A percentile compares a stretch with the other conserved stretches of the same genome.
Conservation (phyloP, 352 stramenopile genomes). For the Pythium aquatile region DNA sequence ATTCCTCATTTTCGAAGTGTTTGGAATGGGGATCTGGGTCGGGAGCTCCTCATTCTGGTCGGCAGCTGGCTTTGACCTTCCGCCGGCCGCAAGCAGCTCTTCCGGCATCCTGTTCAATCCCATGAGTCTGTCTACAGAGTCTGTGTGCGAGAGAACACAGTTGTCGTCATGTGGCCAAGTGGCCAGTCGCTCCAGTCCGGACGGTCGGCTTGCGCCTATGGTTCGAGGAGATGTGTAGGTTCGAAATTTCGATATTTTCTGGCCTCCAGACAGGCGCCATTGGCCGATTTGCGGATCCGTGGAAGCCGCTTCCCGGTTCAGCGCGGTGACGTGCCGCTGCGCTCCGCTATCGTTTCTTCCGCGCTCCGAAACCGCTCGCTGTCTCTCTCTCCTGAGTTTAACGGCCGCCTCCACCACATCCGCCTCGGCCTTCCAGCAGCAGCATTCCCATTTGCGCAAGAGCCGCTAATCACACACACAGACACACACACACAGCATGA, state of each 20-base stretch:
- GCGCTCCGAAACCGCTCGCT: background rate
- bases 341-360: background rate
- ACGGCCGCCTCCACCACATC: background rate
- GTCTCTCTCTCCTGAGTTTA: constrained; percentile 3
- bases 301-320: background rate
- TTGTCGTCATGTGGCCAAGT: background rate
- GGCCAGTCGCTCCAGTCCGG: background rate
- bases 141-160: background rate
- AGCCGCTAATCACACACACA: background rate
- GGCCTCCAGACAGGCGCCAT: background rate
- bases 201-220: background rate
- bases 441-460: background rate
- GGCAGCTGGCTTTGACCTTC: background rate
- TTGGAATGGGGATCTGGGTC: background rate
- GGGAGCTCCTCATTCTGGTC: background rate
- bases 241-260: constrained; percentile 9
- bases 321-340: background rate
- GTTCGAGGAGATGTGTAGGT: background rate
- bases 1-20: background rate
- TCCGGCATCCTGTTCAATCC: background rate
- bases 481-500: constrained; percentile 4
- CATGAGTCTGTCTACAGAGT: background rate
- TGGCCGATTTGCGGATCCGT: background rate
- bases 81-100: background rate
- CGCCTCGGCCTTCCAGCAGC: too few relatives aligned